phyloP scores from a whole-genome alignment of 2,329 filamentous ascomycete species.

The Ascochyta koolunga region DNA sequence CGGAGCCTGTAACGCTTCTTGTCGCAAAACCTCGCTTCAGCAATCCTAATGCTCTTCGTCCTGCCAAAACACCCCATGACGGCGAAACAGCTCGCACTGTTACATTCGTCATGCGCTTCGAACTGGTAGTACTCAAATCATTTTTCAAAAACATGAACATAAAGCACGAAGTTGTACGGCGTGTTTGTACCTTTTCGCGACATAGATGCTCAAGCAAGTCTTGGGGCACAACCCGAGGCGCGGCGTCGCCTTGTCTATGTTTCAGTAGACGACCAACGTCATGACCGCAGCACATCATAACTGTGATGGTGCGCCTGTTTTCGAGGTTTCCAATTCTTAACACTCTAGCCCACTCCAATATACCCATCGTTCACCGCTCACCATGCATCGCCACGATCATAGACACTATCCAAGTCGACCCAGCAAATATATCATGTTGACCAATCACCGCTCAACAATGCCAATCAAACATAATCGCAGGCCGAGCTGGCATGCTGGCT shows the following conservation, averaged over 20 bases:
- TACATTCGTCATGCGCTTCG: not conserved
- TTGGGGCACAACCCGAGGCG: constrained; percentile 19
- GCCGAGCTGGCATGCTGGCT: constrained; percentile 34
- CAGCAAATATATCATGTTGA: constrained; percentile 30
- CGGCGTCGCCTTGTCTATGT: constrained; percentile 32
- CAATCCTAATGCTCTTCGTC: not conserved
- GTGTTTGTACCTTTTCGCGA: constrained; percentile 16
- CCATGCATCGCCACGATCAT: no score
- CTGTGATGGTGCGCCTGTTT: not conserved
- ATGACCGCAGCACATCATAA: constrained; percentile 13
- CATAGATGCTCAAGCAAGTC: constrained; percentile 27
- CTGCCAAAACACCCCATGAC: not conserved
- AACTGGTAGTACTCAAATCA: not conserved
- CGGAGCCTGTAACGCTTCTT: not conserved
- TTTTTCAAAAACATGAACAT: not conserved
- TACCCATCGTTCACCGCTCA: not conserved
- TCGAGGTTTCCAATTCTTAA: not conserved
- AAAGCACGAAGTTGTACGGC: constrained; percentile 11
- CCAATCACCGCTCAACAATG: constrained; percentile 46
- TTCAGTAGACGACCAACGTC: constrained; percentile 27
- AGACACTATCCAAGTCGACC: no score
- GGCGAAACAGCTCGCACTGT: not conserved
- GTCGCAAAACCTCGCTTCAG: constrained; percentile 9
- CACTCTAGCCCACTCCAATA: not conserved
- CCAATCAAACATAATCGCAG: constrained; percentile 35